A percentile compares a stretch with the other conserved stretches of the same genome.
phyloP scores from a whole-genome alignment of 306 rosid species.

The Ochetophila trinervis region DNA sequence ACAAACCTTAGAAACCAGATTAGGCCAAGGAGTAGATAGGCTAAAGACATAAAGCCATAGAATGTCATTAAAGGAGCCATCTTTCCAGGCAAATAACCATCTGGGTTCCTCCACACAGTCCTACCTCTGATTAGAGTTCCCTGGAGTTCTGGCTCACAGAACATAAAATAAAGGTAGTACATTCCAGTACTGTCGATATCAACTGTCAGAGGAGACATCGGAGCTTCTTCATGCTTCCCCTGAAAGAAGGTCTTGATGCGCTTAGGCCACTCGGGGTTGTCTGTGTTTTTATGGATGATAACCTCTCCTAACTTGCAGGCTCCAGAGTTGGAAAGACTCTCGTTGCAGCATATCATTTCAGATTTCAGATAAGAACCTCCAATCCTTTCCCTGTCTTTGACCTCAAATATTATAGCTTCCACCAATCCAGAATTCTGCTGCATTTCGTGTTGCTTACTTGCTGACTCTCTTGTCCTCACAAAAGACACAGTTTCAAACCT shows the following conservation, averaged over 20 bases:
- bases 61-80: constrained; percentile 87
- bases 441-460: constrained; percentile 45
- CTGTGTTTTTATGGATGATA: constrained; percentile 50
- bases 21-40: constrained; percentile 71
- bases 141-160: constrained; percentile 61
- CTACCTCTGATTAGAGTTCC: constrained; percentile 73
- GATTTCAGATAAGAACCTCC: constrained; percentile 68
- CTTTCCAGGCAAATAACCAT: constrained; percentile 84
- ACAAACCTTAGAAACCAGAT: constrained; percentile 81
- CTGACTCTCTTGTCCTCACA: constrained; percentile 59
- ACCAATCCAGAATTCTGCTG: constrained; percentile 75
- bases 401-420: constrained; percentile 79
- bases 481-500: constrained; percentile 70
- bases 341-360: constrained; percentile 60
- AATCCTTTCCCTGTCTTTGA: constrained; percentile 61
- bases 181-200: constrained; percentile 64
- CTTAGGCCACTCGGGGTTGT: constrained; percentile 46
- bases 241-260: constrained; percentile 63
- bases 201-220: constrained; percentile 35
- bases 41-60: constrained; percentile 78
- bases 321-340: constrained; percentile 32
- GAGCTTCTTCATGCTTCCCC: constrained; percentile 38
- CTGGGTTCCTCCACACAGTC: constrained; percentile 86
- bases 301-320: constrained; percentile 70
- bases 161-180: constrained; percentile 90